These are phyloP conservation scores for Sherardia arvensis DNA, from an alignment of 257 asterid species.

Conservation along the genomic window DNA sequence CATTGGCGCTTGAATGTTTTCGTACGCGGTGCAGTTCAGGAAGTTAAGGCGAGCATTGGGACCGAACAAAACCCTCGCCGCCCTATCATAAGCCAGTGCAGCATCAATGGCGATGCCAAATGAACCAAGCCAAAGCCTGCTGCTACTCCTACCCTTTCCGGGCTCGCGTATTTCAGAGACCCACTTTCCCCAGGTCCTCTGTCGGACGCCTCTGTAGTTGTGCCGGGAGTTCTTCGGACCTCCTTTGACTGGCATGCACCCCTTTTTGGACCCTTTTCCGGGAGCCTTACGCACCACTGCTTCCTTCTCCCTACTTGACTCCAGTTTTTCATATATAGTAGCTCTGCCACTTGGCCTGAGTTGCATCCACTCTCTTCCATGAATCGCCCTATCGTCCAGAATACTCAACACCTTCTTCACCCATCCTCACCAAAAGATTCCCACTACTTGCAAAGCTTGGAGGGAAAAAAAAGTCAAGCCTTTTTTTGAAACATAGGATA, in stretches of 20 bases:
- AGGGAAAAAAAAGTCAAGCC: too few species aligned
- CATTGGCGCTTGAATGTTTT: too few species aligned
- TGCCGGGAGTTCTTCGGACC: conserved; percentile 8
- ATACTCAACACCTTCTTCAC: too few species aligned
- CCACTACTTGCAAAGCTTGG: conserved; percentile 3
- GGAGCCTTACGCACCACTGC: conserved; percentile 6
- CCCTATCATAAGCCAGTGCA: conserved; percentile 11
- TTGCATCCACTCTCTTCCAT: neutral
- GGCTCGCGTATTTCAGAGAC: conserved; percentile 10
- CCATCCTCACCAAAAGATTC: too few species aligned
- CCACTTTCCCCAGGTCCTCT: conserved; percentile 12
- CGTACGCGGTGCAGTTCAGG: neutral
- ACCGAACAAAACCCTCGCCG: conserved; percentile 10
- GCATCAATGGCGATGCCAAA: conserved; percentile 11
- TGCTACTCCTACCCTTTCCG: conserved; percentile 3
- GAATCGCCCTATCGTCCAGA: conserved; percentile 3
- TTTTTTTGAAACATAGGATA: too few species aligned
- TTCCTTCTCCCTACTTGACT: neutral
- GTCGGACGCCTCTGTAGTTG: conserved; percentile 10
- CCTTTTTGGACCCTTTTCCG: conserved; percentile 8
- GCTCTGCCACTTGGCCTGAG: conserved; percentile 7
- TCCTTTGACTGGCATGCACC: conserved; percentile 7
- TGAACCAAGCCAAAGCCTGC: conserved; percentile 10
- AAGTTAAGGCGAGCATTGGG: conserved; percentile 9
- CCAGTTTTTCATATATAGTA: conserved; percentile 2